Evolutionary conservation across 345 rosid genomes (phyloP), one percentile per base, ranked within the genome.

Genomic region (Melaleuca alternifolia): DNA sequence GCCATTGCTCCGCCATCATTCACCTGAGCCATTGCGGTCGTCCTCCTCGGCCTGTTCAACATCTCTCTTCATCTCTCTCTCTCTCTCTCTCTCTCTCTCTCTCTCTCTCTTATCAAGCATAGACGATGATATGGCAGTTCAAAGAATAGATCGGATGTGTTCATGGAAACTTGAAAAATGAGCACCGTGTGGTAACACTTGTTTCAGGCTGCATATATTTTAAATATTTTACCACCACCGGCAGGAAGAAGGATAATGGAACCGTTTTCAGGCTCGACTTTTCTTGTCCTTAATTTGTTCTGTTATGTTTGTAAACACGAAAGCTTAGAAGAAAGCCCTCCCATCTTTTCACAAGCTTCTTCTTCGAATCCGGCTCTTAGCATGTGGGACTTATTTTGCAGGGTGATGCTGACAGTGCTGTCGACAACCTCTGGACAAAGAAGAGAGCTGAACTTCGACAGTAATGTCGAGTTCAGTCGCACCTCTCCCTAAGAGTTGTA

Each of bases 401-500:
- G 94, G 95, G 93, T 54, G 95, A 92, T 86, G 95, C 91, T 16
- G 95, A 93, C 89, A 92, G 93, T 84, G 93, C 88, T 26, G 20
- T 93, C 14, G 95, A 92, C 81, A 89, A 92, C 90, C 92, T 92
- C 26, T 94, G 96, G 96, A 93, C 90, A 84, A 93, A 92, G 91
- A 94, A 91, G 92, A 91, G 83, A 82, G 89, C 87, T 50, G 94
- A 92, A 75, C 61, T 87, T 18, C 87, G 87, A 30, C 92, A 92
- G 85, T 87, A 87, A 82, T 83, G 18, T 62, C 4, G 6, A 65
- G 24, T 65, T 46, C 23, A 1, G 46, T 46, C 5, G 8, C 12
- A 59, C 16, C 13, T 37, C 48, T 18, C 46, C 81, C 5, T 24
- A 18, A 71, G 48, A 71, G 13, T 48, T 71, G 48, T 37, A 71